Conservation (phyloP, 345 rosid species). For the Pseudoturritis turrita region DNA sequence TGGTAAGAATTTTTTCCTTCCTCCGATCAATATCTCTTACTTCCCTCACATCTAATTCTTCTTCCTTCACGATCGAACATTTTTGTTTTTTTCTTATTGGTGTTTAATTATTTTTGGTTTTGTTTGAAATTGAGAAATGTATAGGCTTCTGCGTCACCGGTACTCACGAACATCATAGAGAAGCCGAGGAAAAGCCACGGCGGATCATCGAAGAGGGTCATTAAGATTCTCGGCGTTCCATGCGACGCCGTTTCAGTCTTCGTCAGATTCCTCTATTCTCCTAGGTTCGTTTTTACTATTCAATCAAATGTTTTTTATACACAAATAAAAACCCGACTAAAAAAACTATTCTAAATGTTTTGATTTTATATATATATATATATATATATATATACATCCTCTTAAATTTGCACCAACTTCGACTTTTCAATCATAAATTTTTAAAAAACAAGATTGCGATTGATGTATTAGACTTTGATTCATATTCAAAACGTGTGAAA, state of each 20-base stretch:
- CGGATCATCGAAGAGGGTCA: slow-evolving; percentile 42
- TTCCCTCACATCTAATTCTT: neutral
- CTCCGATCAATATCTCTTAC: neutral
- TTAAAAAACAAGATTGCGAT: neutral
- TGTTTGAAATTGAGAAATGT: neutral
- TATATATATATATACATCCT: too few relatives aligned
- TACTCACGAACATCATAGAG: slow-evolving; percentile 49
- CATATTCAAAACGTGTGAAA: slow-evolving; percentile 6
- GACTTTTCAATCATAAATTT: neutral
- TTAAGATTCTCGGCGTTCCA: slow-evolving; percentile 80
- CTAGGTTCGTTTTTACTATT: slow-evolving; percentile 41
- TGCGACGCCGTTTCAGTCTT: slow-evolving; percentile 72
- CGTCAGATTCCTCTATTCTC: slow-evolving; percentile 54
- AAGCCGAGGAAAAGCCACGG: slow-evolving; percentile 45
- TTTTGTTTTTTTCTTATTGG: neutral
- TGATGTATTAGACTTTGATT: neutral
- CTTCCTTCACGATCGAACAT: neutral
- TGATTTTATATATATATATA: too few relatives aligned
- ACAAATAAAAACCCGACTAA: too few relatives aligned
- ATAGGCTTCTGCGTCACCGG: slow-evolving; percentile 76
- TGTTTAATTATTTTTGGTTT: neutral
- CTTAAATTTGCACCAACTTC: neutral
- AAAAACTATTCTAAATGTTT: neutral
- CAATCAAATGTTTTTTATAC: neutral
- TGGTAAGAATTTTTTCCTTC: slow-evolving; percentile 46